These are phyloP conservation scores for Phaseolus coccineus DNA, from an alignment of 331 rosid species.

Conservation along the genomic window DNA sequence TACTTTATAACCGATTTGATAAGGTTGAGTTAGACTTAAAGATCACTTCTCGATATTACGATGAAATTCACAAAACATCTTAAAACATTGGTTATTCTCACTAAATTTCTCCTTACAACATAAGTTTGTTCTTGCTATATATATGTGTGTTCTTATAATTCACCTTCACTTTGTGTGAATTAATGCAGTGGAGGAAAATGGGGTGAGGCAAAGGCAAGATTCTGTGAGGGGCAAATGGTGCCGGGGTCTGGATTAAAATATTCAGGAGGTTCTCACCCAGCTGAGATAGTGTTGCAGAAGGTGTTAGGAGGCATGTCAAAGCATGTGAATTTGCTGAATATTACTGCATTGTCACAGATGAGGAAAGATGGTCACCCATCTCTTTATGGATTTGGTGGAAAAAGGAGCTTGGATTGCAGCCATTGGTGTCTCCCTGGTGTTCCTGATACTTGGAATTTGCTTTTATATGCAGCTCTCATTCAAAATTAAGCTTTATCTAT, in stretches of 20 bases:
- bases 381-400: conserved; percentile 63
- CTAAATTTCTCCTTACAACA: no score
- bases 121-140: no score
- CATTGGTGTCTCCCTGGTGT: conserved; percentile 82
- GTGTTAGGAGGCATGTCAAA: conserved; percentile 53
- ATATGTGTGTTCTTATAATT: neutral
- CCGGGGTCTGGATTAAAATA: conserved; percentile 40
- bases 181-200: conserved; percentile 53
- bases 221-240: conserved; percentile 51
- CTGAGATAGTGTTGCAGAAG: conserved; percentile 54
- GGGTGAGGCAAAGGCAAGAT: conserved; percentile 42
- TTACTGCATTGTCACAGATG: conserved; percentile 60
- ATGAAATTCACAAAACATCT: no score
- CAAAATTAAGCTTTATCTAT: neutral
- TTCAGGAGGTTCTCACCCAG: conserved; percentile 57
- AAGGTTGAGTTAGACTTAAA: no score
- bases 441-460: conserved; percentile 72
- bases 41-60: no score
- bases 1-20: no score
- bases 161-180: neutral
- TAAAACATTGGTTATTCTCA: no score
- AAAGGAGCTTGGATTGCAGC: conserved; percentile 62
- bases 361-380: conserved; percentile 77
- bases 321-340: conserved; percentile 57
- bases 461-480: conserved; percentile 55